Evolutionary conservation across 176 grass and related monocot species (phyloP), one percentile per base, ranked within the genome.

Genomic region (Avena sativa): DNA sequence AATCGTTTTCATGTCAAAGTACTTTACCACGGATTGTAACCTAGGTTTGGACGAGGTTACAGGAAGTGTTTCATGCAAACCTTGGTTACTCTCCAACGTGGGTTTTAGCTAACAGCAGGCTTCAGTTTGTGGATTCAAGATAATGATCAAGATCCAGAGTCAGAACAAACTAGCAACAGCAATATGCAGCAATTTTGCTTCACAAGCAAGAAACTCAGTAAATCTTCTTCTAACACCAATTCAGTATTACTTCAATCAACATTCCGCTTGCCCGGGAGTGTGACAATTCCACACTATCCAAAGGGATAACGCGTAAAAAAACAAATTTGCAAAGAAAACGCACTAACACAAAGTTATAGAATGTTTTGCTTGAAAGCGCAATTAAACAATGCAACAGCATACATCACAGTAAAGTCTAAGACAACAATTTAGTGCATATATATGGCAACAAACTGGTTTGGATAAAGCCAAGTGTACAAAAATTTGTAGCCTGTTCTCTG

Each of bases 401-500:
- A 49, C 78, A 61, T 47, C 9, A 53, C 20, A 75, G 48, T 80
- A 84, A 15, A 28, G 19, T 58, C 74, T 12, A 1, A 2, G 47
- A 51, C 34, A 75, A 84, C 65, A 20, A 66, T 57, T 50, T 28
- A 32, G 14, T 9, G 19, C 76, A 81, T 74, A 81, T 74, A 81
- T 74, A 59, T 57, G 21, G 26, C 48, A 68, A 60, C 80, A 80
- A 66, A 83, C 75, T 75, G 73, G 61, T 57, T 36, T 26, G 15
- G 19, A 47, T 51, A 88, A 36, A 80, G 34, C 74, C 74, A 59
- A 12, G 48, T 17, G 65, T 59, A 63, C 17, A 52, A 40, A 40
- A 64, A 84, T 63, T 52, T 80, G 34, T 64, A 87, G 36, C 66
- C 28, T 70, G 59, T 20, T 84, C 46, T 56, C 23, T 17, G 15